Evolutionary conservation across 2,329 filamentous ascomycete genomes (phyloP).

Genomic region (Alternaria viburni): DNA sequence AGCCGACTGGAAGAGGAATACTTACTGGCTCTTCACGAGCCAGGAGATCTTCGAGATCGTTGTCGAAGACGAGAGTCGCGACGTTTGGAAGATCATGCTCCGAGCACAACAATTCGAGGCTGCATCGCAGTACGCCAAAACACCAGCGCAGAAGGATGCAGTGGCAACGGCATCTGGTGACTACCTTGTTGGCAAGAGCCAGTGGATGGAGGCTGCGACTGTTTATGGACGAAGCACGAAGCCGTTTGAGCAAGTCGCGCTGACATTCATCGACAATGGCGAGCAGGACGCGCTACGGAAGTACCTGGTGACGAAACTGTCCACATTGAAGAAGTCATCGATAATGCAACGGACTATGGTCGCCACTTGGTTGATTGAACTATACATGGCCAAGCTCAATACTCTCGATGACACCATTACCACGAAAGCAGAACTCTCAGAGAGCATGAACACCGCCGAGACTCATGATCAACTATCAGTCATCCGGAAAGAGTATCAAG

Average conservation of each 20-base stretch:
- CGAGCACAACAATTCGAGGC: constrained; percentile 85
- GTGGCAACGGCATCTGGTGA: constrained; percentile 93
- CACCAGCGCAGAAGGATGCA: constrained; percentile 81
- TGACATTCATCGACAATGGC: constrained; percentile 86
- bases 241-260: constrained; percentile 92
- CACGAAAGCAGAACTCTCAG: constrained; percentile 81
- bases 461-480: constrained; percentile 73
- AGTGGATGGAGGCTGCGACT: constrained; percentile 83
- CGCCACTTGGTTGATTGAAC: constrained; percentile 90
- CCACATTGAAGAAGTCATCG: constrained; percentile 78
- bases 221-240: constrained; percentile 97
- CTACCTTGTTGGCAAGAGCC: constrained; percentile 79
- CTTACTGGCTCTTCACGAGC: constrained; percentile 93
- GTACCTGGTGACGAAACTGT: constrained; percentile 85
- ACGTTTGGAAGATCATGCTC: constrained; percentile 95
- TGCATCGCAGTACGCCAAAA: constrained; percentile 84
- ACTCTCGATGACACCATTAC: constrained; percentile 92
- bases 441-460: constrained; percentile 72
- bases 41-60: constrained; percentile 94
- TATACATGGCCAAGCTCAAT: constrained; percentile 98
- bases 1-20: constrained; percentile 91
- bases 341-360: constrained; percentile 96
- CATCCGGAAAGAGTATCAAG: constrained; percentile 81
- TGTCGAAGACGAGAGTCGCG: constrained; percentile 85
- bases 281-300: constrained; percentile 90